Base-by-base conservation (phyloP, 106 monocot genomes). In the Gastrodia elata region DNA sequence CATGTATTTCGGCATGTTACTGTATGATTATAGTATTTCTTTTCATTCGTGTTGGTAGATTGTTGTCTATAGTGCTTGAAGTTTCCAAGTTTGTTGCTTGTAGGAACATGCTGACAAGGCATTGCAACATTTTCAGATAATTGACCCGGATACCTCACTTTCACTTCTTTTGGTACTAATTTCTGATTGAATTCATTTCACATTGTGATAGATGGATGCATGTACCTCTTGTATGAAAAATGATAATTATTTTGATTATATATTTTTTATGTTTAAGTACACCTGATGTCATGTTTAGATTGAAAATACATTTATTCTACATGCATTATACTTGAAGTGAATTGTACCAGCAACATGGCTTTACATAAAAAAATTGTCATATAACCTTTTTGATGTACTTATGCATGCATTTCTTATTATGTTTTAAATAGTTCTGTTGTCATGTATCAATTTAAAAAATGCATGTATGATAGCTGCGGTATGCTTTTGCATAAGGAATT, bases 51-150 rank as follows among this genome's bases (percentile, higher is more conserved):
- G 32, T 27, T 33, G 57, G 61, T 61, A 13, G 61, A 61, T 61
- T 18, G 52, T 52, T 52, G 20, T 52, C 22, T 4, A 18, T 52
- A 13, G 28, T 61, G 30, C 5, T 39, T 61, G 4, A 67, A 65
- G 44, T 73, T 52, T 38, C 64, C 58, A 38, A 14, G 37, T 78
- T 37, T 64, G 65, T 73, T 30, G 8, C 61, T 68, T 71, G 56
- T 80, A 94, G 94, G 94, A 87, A 68, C 80, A 91, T 84, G 91
- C 94, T 80, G 87, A 78, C 32, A 89, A 87, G 82, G 91, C 94
- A 43, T 77, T 91, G 78, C 91, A 91, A 55, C 87, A 85, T 85
- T 94, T 91, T 76, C 64, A 82, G 20, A 85, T 83, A 74, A 48
- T 73, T 64, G 85, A 87, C 64, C 20, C 77, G 18, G 74, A 89